Evolutionary conservation across 768 basidiomycete genomes (phyloP).

Genomic region (Termitomyces sp.): DNA sequence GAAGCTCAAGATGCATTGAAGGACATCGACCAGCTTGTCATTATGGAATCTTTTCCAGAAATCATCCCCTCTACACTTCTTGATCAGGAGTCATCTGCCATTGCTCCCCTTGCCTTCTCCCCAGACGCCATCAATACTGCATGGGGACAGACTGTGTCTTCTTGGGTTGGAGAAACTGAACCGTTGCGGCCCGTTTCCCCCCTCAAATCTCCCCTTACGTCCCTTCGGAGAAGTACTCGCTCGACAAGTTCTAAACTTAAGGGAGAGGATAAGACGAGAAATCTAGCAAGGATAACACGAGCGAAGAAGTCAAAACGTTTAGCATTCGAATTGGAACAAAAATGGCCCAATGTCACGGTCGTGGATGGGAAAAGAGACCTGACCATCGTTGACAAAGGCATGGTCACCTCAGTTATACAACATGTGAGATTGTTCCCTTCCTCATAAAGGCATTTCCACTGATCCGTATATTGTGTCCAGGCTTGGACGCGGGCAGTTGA

Average conservation of each 20-base stretch:
- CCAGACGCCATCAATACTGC: constrained; percentile 1
- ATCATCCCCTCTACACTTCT: background rate
- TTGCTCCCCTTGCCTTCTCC: background rate
- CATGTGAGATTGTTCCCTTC: background rate
- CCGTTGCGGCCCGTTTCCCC: background rate
- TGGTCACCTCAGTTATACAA: background rate
- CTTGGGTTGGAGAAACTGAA: background rate
- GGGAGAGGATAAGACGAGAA: background rate
- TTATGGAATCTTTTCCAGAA: background rate
- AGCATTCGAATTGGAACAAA: background rate
- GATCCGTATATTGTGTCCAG: too few relatives aligned
- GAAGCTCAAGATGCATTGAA: background rate
- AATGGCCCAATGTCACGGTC: background rate
- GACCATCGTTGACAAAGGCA: background rate
- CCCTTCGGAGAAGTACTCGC: background rate
- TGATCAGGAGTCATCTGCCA: background rate
- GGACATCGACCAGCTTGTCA: background rate
- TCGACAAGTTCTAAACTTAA: background rate
- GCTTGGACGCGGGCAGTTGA: too few relatives aligned
- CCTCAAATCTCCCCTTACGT: background rate
- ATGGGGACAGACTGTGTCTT: background rate
- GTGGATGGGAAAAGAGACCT: background rate
- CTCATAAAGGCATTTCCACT: background rate
- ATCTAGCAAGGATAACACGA: too few relatives aligned
- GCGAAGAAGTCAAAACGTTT: background rate